Percentiles rank a stretch among this genome's conserved stretches.
Evolutionary conservation across 2,329 filamentous ascomycete genomes (phyloP).

Genomic region (Plectosphaerella sp.): DNA sequence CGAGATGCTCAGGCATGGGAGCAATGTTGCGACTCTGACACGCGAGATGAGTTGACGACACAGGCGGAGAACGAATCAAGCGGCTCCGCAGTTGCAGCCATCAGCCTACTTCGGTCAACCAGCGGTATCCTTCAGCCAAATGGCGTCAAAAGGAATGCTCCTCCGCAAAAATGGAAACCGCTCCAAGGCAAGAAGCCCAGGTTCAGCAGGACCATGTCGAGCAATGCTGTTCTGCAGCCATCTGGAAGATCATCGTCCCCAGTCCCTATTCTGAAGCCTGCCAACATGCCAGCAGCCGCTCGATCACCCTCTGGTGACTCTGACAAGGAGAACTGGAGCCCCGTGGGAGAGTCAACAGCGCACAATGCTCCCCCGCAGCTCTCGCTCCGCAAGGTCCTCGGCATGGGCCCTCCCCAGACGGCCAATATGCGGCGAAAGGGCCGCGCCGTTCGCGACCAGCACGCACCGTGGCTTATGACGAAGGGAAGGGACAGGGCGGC

Average conservation of each 20-base stretch:
- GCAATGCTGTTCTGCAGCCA: slow-evolving; percentile 56
- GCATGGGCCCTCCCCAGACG: slow-evolving; percentile 23
- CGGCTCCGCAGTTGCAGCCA: slow-evolving; percentile 76
- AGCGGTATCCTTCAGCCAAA: slow-evolving; percentile 51
- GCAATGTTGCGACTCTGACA: slow-evolving; percentile 78
- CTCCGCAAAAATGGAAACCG: slow-evolving; percentile 14
- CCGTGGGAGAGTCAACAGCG: slow-evolving; percentile 27
- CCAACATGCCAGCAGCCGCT: not conserved
- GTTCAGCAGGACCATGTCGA: slow-evolving; percentile 57
- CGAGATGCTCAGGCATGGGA: slow-evolving; percentile 89
- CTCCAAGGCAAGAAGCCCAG: slow-evolving; percentile 57
- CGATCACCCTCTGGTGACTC: slow-evolving; percentile 50
- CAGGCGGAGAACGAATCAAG: slow-evolving; percentile 76
- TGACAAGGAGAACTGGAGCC: slow-evolving; percentile 91
- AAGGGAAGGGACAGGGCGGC: slow-evolving; percentile 34
- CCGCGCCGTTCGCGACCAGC: slow-evolving; percentile 35
- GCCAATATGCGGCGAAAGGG: slow-evolving; percentile 35
- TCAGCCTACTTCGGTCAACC: slow-evolving; percentile 73
- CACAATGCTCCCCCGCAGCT: slow-evolving; percentile 24
- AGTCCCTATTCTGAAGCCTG: not conserved
- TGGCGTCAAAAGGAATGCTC: slow-evolving; percentile 61
- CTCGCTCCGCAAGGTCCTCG: slow-evolving; percentile 11
- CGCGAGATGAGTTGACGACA: slow-evolving; percentile 72
- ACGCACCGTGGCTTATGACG: slow-evolving; percentile 24
- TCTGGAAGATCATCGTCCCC: not conserved